Percentiles rank a stretch among this genome's conserved stretches.
phyloP scores from a whole-genome alignment of 192 early-diverging fungal genomes.

The Coemansia asiatica region DNA sequence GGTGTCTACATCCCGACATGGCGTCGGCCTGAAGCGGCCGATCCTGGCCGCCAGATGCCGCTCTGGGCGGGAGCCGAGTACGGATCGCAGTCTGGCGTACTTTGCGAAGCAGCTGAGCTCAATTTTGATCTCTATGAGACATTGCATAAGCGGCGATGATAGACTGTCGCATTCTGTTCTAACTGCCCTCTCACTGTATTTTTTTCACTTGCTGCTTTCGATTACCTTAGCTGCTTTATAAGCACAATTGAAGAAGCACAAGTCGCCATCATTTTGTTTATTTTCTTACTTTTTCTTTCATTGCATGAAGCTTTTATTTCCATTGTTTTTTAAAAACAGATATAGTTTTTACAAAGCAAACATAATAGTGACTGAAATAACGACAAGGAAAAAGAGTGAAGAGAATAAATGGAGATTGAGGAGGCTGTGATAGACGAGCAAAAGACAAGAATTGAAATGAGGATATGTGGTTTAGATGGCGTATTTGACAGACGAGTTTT shows the following conservation, averaged over 20 bases:
- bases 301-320: background rate
- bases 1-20: constrained; percentile 54
- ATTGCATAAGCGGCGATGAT: constrained; percentile 31
- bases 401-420: background rate
- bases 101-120: constrained; percentile 51
- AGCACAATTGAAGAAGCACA: too few relatives aligned
- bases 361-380: background rate
- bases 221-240: too few relatives aligned
- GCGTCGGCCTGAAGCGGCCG: constrained; percentile 20
- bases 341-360: background rate
- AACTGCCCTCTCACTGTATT: background rate
- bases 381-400: background rate
- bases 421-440: too few relatives aligned
- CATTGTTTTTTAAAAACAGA: background rate
- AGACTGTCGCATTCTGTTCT: background rate
- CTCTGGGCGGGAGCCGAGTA: constrained; percentile 33
- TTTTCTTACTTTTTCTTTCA: background rate
- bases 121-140: constrained; percentile 55
- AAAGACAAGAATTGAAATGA: too few relatives aligned
- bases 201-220: constrained; percentile 6
- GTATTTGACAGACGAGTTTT: constrained; percentile 43
- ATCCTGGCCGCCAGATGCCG: constrained; percentile 8
- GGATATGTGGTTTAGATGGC: constrained; percentile 13
- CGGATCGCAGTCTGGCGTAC: constrained; percentile 32
- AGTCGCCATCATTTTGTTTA: too few relatives aligned